Evolutionary conservation across 108 stramenopile genomes (phyloP), one percentile per base, ranked within the genome.

Genomic region (Skeletonema grethae): DNA sequence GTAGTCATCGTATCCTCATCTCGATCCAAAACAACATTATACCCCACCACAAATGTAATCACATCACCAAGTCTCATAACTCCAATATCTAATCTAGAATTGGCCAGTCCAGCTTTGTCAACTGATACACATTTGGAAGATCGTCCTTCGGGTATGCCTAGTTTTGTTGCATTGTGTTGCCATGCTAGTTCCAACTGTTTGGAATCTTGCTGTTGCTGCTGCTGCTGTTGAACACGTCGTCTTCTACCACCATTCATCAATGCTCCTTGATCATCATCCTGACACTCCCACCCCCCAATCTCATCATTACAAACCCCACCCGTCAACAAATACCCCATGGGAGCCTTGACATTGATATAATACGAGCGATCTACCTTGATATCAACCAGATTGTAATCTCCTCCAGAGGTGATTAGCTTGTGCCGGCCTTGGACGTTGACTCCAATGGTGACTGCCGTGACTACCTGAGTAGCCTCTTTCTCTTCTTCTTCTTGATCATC

Each of bases 1-100:
- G 36, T 38, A 10, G 10, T 38, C 9, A 11, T 38, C 36, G 36
- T 38, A 38, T 38, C 36, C 10, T 38, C 36, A 10, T 38, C 36
- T 38, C 36, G 9, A 38, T 38, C 36, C 9, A 38, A 38, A 38
- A 10, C 11, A 0, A 38, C 36, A 38, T 38, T 10, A 0, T 38
- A 38, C 36, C 36, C 36, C 36, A 38, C 36, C 36, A 38, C 36
- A 38, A 38, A 38, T 9, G 36, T 38, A 11, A 10, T 10, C 0
- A 11, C 10, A 74, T 74, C 73, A 10, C 73, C 73, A 48, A 74
- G 55, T 22, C 32, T 55, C 64, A 66, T 74, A 9, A 74, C 73
- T 10, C 73, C 73, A 43, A 74, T 28, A 66, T 74, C 63, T 32
- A 74, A 66, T 29, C 22, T 58, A 10, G 46, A 64, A 46, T 66